These are phyloP conservation scores for Vigna trinervia DNA, from an alignment of 306 rosid genomes.

Conservation along the genomic window DNA sequence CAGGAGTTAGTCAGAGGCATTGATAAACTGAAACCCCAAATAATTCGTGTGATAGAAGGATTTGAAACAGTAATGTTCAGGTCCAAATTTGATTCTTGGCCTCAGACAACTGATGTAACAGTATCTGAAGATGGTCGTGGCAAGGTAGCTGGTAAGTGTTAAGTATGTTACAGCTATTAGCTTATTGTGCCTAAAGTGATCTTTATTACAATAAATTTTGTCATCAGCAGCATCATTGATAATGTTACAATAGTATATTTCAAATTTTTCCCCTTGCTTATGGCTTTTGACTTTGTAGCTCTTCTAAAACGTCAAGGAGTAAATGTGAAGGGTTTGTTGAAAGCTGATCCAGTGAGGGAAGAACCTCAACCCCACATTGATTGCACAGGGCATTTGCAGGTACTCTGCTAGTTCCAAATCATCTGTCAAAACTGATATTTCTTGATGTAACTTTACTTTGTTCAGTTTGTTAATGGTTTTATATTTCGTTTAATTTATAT, in stretches of 20 bases:
- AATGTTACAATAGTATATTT: constrained; percentile 6
- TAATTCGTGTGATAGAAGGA: constrained; percentile 90
- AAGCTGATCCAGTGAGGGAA: constrained; percentile 89
- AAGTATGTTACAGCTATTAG: constrained; percentile 13
- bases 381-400: constrained; percentile 94
- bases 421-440: constrained; percentile 30
- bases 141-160: constrained; percentile 89
- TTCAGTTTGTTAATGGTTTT: constrained; percentile 10
- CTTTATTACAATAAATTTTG: constrained; percentile 1
- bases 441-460: constrained; percentile 5
- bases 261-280: constrained; percentile 28
- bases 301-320: constrained; percentile 92
- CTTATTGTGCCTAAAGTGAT: constrained; percentile 17
- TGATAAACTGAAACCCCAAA: constrained; percentile 69
- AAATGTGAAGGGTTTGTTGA: constrained; percentile 86
- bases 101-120: constrained; percentile 68
- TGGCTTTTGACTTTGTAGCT: constrained; percentile 54
- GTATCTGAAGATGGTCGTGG: constrained; percentile 97
- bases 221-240: constrained; percentile 9
- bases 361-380: constrained; percentile 94
- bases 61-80: constrained; percentile 85
- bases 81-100: constrained; percentile 87
- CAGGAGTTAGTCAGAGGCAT: constrained; percentile 68
- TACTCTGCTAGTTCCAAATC: constrained; percentile 39
- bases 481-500: neutral